These are phyloP conservation scores for Circinella umbellata DNA, from an alignment of 371 early-diverging fungal species.

Conservation along the genomic window DNA sequence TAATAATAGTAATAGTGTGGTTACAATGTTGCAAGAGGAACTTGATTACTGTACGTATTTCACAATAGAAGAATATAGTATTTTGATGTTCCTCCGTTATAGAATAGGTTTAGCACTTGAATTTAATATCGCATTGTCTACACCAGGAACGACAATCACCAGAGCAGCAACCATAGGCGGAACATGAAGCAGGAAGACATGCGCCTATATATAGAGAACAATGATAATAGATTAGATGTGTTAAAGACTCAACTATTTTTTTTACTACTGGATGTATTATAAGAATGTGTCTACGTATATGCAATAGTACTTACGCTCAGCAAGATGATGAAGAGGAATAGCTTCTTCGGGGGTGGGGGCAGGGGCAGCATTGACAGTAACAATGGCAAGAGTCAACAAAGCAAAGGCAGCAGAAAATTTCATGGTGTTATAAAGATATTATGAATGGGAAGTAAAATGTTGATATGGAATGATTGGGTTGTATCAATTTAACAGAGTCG, in stretches of 20 bases:
- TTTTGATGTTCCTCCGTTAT: too few species aligned
- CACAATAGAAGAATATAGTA: too few species aligned
- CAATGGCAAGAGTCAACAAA: not conserved
- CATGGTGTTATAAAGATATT: not conserved
- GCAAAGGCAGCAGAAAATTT: not conserved
- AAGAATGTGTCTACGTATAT: too few species aligned
- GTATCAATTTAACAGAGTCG: too few species aligned
- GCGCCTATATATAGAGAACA: not conserved
- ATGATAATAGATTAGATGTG: not conserved
- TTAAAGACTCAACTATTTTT: not conserved
- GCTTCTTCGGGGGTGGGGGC: not conserved
- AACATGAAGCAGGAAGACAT: slow-evolving; percentile 1
- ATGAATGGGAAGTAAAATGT: too few species aligned
- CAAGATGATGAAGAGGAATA: slow-evolving; percentile 4
- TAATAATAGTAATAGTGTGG: too few species aligned
- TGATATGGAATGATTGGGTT: too few species aligned
- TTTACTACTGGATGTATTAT: too few species aligned
- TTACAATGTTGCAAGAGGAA: too few species aligned
- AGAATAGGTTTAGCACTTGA: not conserved
- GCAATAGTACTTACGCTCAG: not conserved
- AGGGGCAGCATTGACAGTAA: slow-evolving; percentile 1
- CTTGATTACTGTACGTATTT: too few species aligned
- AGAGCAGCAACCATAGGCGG: slow-evolving; percentile 9
- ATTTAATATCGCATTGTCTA: not conserved
- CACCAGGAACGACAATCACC: slow-evolving; percentile 14